These are phyloP conservation scores for Scheffersomyces insectosa DNA, from an alignment of 1,139 yeast genomes.

Conservation along the genomic window DNA sequence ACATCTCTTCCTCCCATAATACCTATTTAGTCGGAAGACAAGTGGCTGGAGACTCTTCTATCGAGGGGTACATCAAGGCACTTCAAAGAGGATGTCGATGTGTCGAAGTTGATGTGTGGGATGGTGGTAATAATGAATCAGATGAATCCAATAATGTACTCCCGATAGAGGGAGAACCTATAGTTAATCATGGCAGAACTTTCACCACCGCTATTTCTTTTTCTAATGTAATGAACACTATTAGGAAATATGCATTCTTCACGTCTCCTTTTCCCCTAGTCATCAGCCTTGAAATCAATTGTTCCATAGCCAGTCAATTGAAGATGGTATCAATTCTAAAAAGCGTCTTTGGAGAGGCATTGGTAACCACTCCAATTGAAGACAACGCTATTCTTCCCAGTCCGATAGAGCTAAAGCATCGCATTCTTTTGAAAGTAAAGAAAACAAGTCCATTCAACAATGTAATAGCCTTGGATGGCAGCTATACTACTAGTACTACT, in stretches of 20 bases:
- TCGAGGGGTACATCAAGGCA: slow-evolving; percentile 88
- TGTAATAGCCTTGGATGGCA: slow-evolving; percentile 1
- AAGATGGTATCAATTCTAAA: slow-evolving; percentile 53
- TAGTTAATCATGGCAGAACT: slow-evolving; percentile 87
- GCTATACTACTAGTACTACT: slow-evolving; percentile 6
- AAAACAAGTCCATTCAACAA: slow-evolving; percentile 36
- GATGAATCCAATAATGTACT: slow-evolving; percentile 6
- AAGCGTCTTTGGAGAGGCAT: slow-evolving; percentile 57
- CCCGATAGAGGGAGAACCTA: slow-evolving; percentile 56
- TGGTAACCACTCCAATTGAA: slow-evolving; percentile 48
- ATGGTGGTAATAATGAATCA: slow-evolving; percentile 48
- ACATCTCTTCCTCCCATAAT: slow-evolving; percentile 90
- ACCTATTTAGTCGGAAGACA: slow-evolving; percentile 90
- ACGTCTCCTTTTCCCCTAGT: slow-evolving; percentile 83
- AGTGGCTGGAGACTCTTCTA: slow-evolving; percentile 85
- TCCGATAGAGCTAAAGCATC: slow-evolving; percentile 69
- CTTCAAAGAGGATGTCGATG: slow-evolving; percentile 92
- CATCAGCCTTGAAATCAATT: slow-evolving; percentile 83
- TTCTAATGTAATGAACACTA: slow-evolving; percentile 65
- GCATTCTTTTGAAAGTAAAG: slow-evolving; percentile 76
- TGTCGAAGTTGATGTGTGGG: slow-evolving; percentile 95
- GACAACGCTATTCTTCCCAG: slow-evolving; percentile 53
- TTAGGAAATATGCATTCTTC: slow-evolving; percentile 82
- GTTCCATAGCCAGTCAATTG: slow-evolving; percentile 64
- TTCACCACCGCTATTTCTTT: slow-evolving; percentile 75